These are phyloP conservation scores for Schwanniomyces sp. DNA, from an alignment of 805 yeast genomes.

Conservation along the genomic window DNA sequence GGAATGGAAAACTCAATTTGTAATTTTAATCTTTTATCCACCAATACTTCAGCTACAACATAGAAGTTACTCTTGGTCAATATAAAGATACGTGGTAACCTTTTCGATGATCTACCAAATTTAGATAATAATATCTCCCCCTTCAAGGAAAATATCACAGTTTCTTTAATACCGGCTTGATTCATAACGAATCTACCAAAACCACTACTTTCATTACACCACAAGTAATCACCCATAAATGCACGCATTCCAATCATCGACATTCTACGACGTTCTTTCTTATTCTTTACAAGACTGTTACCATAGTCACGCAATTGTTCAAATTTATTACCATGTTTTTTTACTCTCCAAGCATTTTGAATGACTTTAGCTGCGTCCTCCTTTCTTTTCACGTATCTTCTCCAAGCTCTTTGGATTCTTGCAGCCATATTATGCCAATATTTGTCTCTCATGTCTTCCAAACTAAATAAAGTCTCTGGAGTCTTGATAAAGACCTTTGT, in stretches of 20 bases:
- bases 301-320: conserved; percentile 88
- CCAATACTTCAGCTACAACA: conserved; percentile 70
- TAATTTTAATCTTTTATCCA: conserved; percentile 56
- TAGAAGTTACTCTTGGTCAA: conserved; percentile 63
- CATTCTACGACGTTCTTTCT: conserved; percentile 88
- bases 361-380: conserved; percentile 82
- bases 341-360: conserved; percentile 81
- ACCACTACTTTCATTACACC: conserved; percentile 70
- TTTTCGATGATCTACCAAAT: conserved; percentile 87
- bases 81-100: conserved; percentile 71
- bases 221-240: conserved; percentile 91
- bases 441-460: conserved; percentile 94
- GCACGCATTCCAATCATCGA: conserved; percentile 85
- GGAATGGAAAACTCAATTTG: conserved; percentile 65
- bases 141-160: conserved; percentile 71
- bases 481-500: conserved; percentile 93
- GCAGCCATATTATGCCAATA: conserved; percentile 99
- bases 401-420: conserved; percentile 95
- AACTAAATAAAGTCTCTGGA: conserved; percentile 93
- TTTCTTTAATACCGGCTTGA: conserved; percentile 68
- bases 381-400: conserved; percentile 76
- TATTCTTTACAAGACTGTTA: conserved; percentile 61
- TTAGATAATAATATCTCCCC: conserved; percentile 83
- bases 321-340: conserved; percentile 76
- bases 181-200: conserved; percentile 72